Conservation (phyloP, 192 early-diverging fungal genomes). For the Gaertneriomyces sp. region DNA sequence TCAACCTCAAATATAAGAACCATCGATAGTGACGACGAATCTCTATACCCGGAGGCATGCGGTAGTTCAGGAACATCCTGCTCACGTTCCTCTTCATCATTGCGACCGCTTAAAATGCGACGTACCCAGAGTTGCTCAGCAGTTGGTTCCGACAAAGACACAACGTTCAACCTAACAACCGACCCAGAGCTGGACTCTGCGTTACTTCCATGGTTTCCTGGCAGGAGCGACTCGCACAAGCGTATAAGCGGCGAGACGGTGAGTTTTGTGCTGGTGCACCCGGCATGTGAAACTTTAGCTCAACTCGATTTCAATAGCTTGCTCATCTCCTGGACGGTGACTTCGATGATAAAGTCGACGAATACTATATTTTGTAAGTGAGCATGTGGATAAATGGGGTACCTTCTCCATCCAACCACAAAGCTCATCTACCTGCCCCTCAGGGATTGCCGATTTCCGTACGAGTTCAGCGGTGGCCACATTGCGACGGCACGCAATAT, state of each 20-base stretch:
- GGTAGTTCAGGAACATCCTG: not conserved
- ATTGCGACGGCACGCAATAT: conserved; percentile 71
- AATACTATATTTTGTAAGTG: conserved; percentile 54
- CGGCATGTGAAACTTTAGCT: not conserved
- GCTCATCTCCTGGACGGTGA: conserved; percentile 65
- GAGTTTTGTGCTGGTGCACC: not conserved
- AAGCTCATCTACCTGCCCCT: no score
- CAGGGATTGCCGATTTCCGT: conserved; percentile 78
- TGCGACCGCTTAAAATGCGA: conserved; percentile 18
- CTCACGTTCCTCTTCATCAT: not conserved
- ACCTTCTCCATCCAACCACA: no score
- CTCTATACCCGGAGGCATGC: not conserved
- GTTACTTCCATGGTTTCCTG: conserved; percentile 12
- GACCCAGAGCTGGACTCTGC: conserved; percentile 1
- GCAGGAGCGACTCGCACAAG: conserved; percentile 21
- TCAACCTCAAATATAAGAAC: not conserved
- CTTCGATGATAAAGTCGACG: conserved; percentile 55
- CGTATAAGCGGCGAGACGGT: conserved; percentile 31
- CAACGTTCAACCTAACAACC: no score
- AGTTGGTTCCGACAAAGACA: no score
- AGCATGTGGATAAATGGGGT: no score
- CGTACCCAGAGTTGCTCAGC: conserved; percentile 17
- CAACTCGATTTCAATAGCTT: conserved; percentile 33
- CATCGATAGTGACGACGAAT: not conserved
- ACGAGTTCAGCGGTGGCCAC: conserved; percentile 84